Percentiles rank a stretch among this genome's conserved stretches.
Conservation (phyloP, 345 rosid genomes). For the Eucalyptus albens region DNA sequence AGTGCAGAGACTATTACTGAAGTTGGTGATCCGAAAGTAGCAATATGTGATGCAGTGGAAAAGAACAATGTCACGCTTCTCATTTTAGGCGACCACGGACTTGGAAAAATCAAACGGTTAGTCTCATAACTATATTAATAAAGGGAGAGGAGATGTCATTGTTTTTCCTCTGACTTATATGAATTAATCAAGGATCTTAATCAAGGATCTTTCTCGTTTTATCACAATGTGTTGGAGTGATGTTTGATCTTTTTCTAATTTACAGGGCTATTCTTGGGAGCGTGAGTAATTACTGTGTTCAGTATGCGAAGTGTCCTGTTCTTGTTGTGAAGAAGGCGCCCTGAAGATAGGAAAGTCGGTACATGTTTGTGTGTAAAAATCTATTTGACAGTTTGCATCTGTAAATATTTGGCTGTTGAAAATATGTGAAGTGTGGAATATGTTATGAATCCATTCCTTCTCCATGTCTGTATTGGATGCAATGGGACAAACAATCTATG, state of each 20-base stretch:
- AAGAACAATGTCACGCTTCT: conserved; percentile 45
- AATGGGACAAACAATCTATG: background rate
- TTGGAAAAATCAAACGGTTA: conserved; percentile 41
- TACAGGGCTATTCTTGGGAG: conserved; percentile 11
- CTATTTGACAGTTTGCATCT: background rate
- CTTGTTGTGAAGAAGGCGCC: conserved; percentile 25
- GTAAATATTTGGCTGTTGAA: background rate
- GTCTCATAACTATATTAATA: background rate
- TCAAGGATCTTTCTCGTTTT: background rate
- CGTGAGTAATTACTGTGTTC: conserved; percentile 30
- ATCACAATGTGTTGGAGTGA: background rate
- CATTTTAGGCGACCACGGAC: conserved; percentile 25
- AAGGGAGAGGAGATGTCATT: background rate
- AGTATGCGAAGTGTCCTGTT: conserved; percentile 44
- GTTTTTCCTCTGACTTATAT: background rate
- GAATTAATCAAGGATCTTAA: background rate
- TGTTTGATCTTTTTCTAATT: background rate
- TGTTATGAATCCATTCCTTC: background rate
- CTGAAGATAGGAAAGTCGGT: background rate
- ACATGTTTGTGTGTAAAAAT: background rate
- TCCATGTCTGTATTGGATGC: background rate
- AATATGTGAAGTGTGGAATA: background rate
- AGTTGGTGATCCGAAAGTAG: conserved; percentile 43
- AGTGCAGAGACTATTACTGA: conserved; percentile 29
- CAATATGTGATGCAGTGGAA: conserved; percentile 48